phyloP scores from a whole-genome alignment of 345 rosid species.

The Melaleuca alternifolia region DNA sequence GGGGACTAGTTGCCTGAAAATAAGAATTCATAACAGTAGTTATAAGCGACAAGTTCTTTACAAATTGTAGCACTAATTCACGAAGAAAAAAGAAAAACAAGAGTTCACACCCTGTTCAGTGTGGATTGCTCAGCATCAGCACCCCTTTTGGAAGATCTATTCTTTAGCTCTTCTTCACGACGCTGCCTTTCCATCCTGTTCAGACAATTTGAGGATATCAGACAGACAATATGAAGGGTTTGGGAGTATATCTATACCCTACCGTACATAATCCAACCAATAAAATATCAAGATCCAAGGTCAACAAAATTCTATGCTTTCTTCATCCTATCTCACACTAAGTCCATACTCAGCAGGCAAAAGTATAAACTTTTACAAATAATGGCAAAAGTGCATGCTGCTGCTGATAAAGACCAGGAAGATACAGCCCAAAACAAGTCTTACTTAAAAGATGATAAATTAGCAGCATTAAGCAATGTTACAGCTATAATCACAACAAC shows the following conservation, averaged over 20 bases:
- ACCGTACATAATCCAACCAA: background rate
- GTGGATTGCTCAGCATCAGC: conserved; percentile 73
- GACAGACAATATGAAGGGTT: background rate
- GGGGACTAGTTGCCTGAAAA: conserved; percentile 87
- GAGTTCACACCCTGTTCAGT: conserved; percentile 51
- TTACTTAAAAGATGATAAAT: background rate
- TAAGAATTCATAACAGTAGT: background rate
- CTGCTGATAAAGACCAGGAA: background rate
- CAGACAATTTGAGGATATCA: background rate
- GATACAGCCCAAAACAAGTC: background rate
- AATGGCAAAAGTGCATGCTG: background rate
- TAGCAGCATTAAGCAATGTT: background rate
- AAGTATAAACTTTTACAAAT: background rate
- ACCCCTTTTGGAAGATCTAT: conserved; percentile 66
- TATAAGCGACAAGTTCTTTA: background rate
- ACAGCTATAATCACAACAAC: background rate
- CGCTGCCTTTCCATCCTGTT: conserved; percentile 95
- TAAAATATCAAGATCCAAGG: background rate
- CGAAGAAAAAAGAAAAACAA: background rate
- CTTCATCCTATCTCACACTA: background rate
- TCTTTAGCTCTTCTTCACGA: conserved; percentile 88
- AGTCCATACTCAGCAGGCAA: background rate
- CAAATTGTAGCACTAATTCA: background rate
- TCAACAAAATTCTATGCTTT: background rate
- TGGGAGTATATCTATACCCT: background rate